Evolutionary conservation across 164 flowering plant genomes (phyloP).

Genomic region (Nymphaea colorata): DNA sequence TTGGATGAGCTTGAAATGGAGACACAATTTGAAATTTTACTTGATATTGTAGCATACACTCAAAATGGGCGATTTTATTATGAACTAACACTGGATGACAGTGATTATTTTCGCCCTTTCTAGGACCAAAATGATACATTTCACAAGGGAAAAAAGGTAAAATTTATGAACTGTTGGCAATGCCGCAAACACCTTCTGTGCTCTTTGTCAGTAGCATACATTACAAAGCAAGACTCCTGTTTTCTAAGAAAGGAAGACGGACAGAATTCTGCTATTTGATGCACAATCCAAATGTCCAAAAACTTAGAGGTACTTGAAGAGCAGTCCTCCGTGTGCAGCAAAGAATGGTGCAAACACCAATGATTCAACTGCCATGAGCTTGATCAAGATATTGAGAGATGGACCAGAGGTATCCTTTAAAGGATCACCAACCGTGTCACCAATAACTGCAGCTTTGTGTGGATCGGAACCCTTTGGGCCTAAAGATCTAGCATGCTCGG

Average conservation of each 20-base stretch:
- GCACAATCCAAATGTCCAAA: neutral
- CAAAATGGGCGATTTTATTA: no score
- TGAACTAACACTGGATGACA: no score
- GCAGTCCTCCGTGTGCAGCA: conserved; percentile 19
- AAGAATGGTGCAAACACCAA: conserved; percentile 25
- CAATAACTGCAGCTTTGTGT: conserved; percentile 19
- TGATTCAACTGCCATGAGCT: conserved; percentile 25
- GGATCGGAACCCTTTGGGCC: conserved; percentile 21
- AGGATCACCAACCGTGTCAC: conserved; percentile 23
- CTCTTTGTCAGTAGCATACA: neutral
- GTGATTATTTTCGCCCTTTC: no score
- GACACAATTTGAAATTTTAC: no score
- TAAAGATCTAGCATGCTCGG: conserved; percentile 19
- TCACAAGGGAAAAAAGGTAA: no score
- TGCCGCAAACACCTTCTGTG: neutral
- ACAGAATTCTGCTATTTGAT: neutral
- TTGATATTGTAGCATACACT: no score
- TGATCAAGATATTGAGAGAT: conserved; percentile 22
- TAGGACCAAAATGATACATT: no score
- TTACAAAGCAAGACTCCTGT: neutral
- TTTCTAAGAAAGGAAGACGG: neutral
- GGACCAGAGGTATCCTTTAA: conserved; percentile 28
- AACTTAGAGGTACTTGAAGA: conserved; percentile 13
- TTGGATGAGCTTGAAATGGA: no score
- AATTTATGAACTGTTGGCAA: no score